Evolutionary conservation across 1,284 basidiomycete genomes (phyloP).

Genomic region (Cutaneotrichosporon sp.): DNA sequence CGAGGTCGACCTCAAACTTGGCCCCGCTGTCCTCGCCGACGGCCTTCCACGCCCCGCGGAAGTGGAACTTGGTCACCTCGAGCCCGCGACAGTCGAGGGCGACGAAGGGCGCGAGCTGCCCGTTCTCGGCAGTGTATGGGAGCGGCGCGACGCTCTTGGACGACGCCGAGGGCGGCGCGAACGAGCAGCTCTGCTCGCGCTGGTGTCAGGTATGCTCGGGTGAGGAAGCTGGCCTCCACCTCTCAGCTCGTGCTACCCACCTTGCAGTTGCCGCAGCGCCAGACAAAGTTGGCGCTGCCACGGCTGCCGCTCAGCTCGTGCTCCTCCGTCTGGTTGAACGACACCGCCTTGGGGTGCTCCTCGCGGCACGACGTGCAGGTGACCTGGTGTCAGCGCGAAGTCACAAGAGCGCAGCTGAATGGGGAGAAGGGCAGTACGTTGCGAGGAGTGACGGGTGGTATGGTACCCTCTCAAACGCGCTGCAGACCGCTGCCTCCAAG

Average conservation of each 20-base stretch:
- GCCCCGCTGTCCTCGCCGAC: slow-evolving; percentile 34
- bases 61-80: slow-evolving; percentile 50
- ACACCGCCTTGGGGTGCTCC: slow-evolving; percentile 50
- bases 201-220: slow-evolving; percentile 25
- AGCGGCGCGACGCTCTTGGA: slow-evolving; percentile 40
- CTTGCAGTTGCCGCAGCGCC: slow-evolving; percentile 53
- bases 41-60: slow-evolving; percentile 40
- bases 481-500: no score
- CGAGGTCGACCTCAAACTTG: slow-evolving; percentile 50
- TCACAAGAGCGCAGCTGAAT: no score
- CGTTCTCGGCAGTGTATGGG: slow-evolving; percentile 37
- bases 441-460: no score
- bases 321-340: slow-evolving; percentile 47
- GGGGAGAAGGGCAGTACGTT: no score
- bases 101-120: slow-evolving; percentile 40
- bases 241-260: no score
- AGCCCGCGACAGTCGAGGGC: slow-evolving; percentile 53
- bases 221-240: no score
- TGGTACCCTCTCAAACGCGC: no score
- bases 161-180: slow-evolving; percentile 35
- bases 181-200: slow-evolving; percentile 54
- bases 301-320: slow-evolving; percentile 51
- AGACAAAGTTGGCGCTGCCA: slow-evolving; percentile 52
- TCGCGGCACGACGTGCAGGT: slow-evolving; percentile 49
- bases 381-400: slow-evolving; percentile 35